phyloP scores from a whole-genome alignment of 768 basidiomycete genomes.

The Paxillus rubicundulus region DNA sequence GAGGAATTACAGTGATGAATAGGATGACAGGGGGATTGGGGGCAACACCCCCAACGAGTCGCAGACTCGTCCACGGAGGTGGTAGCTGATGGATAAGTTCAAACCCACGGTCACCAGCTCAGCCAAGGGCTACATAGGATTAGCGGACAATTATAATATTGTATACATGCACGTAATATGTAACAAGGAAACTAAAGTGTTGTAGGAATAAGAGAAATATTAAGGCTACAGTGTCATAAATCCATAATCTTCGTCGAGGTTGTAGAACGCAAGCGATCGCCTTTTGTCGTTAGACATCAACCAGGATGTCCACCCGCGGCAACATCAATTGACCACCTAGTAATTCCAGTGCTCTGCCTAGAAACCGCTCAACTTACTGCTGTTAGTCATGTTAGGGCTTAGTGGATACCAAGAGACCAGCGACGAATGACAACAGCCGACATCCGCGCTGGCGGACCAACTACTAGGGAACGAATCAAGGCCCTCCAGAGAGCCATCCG shows the following conservation, averaged over 20 bases:
- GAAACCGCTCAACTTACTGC: background rate
- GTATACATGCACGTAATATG: background rate
- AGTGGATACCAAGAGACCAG: background rate
- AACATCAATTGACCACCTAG: background rate
- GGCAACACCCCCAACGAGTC: too few species aligned
- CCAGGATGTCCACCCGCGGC: background rate
- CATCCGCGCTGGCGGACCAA: background rate
- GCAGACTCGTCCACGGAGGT: too few species aligned
- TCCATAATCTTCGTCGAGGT: background rate
- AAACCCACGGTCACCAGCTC: too few species aligned
- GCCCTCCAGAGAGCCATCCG: background rate
- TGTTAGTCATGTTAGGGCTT: background rate
- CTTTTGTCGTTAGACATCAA: background rate
- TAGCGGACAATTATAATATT: too few species aligned
- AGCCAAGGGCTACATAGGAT: too few species aligned
- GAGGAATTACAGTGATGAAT: too few species aligned
- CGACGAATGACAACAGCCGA: conserved; percentile 1
- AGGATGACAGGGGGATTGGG: too few species aligned
- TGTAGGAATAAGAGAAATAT: too few species aligned
- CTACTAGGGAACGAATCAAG: background rate
- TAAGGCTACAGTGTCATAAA: background rate
- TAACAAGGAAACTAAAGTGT: background rate
- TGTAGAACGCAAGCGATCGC: background rate
- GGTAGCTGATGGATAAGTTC: too few species aligned
- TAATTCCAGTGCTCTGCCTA: background rate